These are phyloP conservation scores for Kodamaea restingae DNA, from an alignment of 805 yeast species.

Conservation along the genomic window DNA sequence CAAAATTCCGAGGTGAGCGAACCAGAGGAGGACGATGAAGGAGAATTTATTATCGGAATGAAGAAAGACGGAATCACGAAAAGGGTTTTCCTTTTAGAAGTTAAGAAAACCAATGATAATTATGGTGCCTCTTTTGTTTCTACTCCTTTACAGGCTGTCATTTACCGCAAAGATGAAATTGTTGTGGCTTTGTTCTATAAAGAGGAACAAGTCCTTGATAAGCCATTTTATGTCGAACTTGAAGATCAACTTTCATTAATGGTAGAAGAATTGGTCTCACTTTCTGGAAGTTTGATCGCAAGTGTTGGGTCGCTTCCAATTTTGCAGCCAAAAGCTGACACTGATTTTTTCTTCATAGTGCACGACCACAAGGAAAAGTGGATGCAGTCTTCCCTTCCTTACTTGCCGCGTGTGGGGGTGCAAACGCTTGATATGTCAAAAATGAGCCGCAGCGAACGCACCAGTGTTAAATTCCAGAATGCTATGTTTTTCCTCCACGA, in stretches of 20 bases:
- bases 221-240: background rate
- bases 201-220: background rate
- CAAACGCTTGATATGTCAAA: slow-evolving; percentile 10
- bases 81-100: slow-evolving; percentile 21
- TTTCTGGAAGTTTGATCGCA: slow-evolving; percentile 9
- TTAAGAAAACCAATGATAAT: too few relatives aligned
- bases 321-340: slow-evolving; percentile 20
- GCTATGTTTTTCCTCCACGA: slow-evolving; percentile 39
- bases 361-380: slow-evolving; percentile 22
- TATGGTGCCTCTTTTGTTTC: too few relatives aligned
- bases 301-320: slow-evolving; percentile 23
- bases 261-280: slow-evolving; percentile 7
- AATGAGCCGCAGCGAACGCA: slow-evolving; percentile 4
- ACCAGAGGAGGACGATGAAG: slow-evolving; percentile 16
- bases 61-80: slow-evolving; percentile 18
- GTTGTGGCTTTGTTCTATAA: slow-evolving; percentile 28
- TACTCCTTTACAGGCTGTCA: slow-evolving; percentile 22
- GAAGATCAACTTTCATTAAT: background rate
- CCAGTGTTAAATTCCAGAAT: slow-evolving; percentile 17
- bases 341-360: slow-evolving; percentile 36
- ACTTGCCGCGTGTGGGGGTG: slow-evolving; percentile 19
- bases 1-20: slow-evolving; percentile 8
- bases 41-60: slow-evolving; percentile 26
- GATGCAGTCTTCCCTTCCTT: slow-evolving; percentile 37
- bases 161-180: slow-evolving; percentile 22